Base-by-base conservation (phyloP, 495 filamentous ascomycete species). In the Coniosporium apollinis region DNA sequence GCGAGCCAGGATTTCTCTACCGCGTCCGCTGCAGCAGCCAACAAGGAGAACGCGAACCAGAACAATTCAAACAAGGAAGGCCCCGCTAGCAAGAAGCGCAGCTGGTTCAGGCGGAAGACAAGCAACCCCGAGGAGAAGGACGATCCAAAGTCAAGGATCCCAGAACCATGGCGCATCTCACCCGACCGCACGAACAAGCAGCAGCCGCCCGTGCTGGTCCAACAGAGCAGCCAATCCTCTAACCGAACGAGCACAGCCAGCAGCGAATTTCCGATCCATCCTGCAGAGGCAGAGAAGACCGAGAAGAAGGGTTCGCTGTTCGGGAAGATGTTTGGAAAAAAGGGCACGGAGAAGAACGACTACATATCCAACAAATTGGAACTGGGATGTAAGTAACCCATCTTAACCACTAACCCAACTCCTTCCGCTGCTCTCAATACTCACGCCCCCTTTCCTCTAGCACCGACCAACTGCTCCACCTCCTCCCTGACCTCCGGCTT, bases 71-170 rank as follows among this genome's bases (percentile, higher is more conserved):
- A n/a, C n/a, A n/a, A n/a, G n/a, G n/a, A n/a, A n/a, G n/a, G n/a
- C n/a, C n/a, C n/a, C n/a, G n/a, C n/a, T n/a, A 59, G 55, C 46
- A 59, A 57, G 50, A 49, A 44, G 20, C 45, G 48, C 5, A 49
- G 46, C 9, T 59, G 53, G 53, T 59, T 56, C 38, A 43, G 52
- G n/a, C 43, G 49, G 36, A 19, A 39, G 26, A 41, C 39, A 38
- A 40, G 36, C 29, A 9, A 33, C 14, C 28, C 34, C 13, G 24
- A 33, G 8, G 30, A 34, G 6, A 19, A 13, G 8, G 29, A 30
- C n/a, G 16, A 25, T 30, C 29, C 21, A 7, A 28, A 39, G 8
- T 34, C 45, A 11, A 29, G 30, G 20, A 43, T 52, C 25, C 41
- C 50, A 0, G 39, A 44, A 16, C 28, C 41, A n/a, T 46, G 37